A percentile compares a stretch with the other conserved stretches of the same genome.
Conservation (phyloP, 192 early-diverging fungal species). For the Gonapodya sp. region DNA sequence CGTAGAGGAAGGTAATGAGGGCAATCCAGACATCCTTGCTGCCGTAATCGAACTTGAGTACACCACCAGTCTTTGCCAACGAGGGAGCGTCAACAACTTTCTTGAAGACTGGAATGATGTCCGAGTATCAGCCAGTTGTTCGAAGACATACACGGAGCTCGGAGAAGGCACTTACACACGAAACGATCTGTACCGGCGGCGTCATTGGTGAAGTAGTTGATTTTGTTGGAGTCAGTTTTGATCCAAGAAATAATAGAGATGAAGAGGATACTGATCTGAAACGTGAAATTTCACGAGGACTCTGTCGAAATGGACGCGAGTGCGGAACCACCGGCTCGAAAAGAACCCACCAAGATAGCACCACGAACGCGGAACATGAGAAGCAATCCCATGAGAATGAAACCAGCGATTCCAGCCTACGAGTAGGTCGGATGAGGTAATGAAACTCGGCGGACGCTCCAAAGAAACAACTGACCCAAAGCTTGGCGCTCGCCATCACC, state of each 20-base stretch:
- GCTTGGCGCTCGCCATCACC: conserved; percentile 51
- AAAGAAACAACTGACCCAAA: conserved; percentile 33
- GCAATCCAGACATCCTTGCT: conserved; percentile 64
- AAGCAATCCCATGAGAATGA: conserved; percentile 57
- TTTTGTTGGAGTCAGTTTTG: conserved; percentile 31
- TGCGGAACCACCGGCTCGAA: background rate
- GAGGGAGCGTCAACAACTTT: conserved; percentile 21
- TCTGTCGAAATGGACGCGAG: background rate
- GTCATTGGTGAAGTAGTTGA: conserved; percentile 72
- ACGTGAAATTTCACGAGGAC: background rate
- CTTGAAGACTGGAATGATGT: conserved; percentile 16
- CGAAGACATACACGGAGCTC: conserved; percentile 5
- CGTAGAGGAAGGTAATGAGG: conserved; percentile 73
- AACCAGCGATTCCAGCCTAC: conserved; percentile 47
- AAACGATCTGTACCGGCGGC: conserved; percentile 46
- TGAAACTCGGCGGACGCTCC: background rate
- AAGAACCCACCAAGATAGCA: conserved; percentile 35
- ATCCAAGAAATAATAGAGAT: conserved; percentile 66
- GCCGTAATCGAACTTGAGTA: conserved; percentile 52
- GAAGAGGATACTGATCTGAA: conserved; percentile 43
- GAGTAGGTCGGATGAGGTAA: background rate
- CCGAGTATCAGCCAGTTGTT: background rate
- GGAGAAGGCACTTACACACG: conserved; percentile 26
- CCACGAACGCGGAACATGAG: conserved; percentile 58
- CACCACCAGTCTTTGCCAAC: conserved; percentile 31